These are phyloP conservation scores for Rhizophlyctis rosea DNA, from an alignment of 192 early-diverging fungal genomes.

Conservation along the genomic window DNA sequence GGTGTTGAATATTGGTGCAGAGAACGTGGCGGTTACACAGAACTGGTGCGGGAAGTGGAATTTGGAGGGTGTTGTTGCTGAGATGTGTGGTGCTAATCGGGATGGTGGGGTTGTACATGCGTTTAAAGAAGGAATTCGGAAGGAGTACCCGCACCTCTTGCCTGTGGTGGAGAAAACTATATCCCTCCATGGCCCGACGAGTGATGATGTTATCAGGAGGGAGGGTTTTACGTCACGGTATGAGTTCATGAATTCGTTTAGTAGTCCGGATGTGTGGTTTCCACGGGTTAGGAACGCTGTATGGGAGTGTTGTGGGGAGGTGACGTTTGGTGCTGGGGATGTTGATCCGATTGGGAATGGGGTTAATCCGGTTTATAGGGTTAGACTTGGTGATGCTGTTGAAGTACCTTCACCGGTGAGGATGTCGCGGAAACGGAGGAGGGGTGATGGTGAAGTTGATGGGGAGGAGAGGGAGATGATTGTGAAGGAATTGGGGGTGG, in stretches of 20 bases:
- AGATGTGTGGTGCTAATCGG: slow-evolving; percentile 5
- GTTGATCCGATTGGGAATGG: slow-evolving; percentile 16
- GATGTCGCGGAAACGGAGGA: too few relatives aligned
- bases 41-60: slow-evolving; percentile 20
- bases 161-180: not conserved
- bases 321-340: too few relatives aligned
- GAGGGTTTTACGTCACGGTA: slow-evolving; percentile 7
- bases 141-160: not conserved
- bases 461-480: slow-evolving; percentile 1
- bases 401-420: too few relatives aligned
- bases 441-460: too few relatives aligned
- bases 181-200: slow-evolving; percentile 7
- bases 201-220: slow-evolving; percentile 16
- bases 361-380: slow-evolving; percentile 30
- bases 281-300: slow-evolving; percentile 11
- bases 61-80: slow-evolving; percentile 9
- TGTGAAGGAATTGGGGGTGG: too few relatives aligned
- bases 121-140: not conserved
- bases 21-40: slow-evolving; percentile 35
- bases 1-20: slow-evolving; percentile 28
- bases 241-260: slow-evolving; percentile 15
- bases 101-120: not conserved
- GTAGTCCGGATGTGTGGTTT: slow-evolving; percentile 12
- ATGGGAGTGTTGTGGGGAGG: too few relatives aligned
- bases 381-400: too few relatives aligned